Conservation (phyloP, 768 basidiomycete genomes). For the Xerocomus potaroensis region DNA sequence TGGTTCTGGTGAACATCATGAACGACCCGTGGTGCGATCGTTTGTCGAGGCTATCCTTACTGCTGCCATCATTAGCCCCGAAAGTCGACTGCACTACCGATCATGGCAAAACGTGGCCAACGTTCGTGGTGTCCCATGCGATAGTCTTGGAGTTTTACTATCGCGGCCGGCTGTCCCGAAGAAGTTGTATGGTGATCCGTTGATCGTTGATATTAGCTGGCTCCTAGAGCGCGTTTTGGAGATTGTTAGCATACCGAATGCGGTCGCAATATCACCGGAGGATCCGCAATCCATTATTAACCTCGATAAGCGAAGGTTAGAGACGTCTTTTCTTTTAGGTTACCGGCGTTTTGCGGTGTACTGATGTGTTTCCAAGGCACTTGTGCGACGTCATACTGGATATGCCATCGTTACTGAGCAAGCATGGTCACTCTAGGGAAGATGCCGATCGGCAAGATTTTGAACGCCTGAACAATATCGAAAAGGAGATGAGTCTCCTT, state of each 20-base stretch:
- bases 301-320: conserved; percentile 76
- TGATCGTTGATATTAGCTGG: conserved; percentile 80
- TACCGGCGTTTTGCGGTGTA: background rate
- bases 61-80: conserved; percentile 73
- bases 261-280: conserved; percentile 50
- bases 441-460: conserved; percentile 64
- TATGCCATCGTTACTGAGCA: conserved; percentile 41
- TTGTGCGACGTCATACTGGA: conserved; percentile 61
- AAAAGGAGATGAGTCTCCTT: conserved; percentile 56
- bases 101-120: conserved; percentile 73
- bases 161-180: conserved; percentile 45
- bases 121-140: conserved; percentile 57
- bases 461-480: conserved; percentile 72
- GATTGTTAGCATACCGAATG: conserved; percentile 69
- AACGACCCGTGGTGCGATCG: conserved; percentile 66
- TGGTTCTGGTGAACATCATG: conserved; percentile 36
- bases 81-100: conserved; percentile 73
- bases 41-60: conserved; percentile 76
- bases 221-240: conserved; percentile 78
- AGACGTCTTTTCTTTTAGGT: background rate
- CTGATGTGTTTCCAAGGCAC: conserved; percentile 43
- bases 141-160: conserved; percentile 56
- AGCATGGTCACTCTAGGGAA: conserved; percentile 44
- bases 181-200: conserved; percentile 42
- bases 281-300: conserved; percentile 64